Conservation (phyloP, 164 flowering plant genomes). For the Aristolochia californica region DNA sequence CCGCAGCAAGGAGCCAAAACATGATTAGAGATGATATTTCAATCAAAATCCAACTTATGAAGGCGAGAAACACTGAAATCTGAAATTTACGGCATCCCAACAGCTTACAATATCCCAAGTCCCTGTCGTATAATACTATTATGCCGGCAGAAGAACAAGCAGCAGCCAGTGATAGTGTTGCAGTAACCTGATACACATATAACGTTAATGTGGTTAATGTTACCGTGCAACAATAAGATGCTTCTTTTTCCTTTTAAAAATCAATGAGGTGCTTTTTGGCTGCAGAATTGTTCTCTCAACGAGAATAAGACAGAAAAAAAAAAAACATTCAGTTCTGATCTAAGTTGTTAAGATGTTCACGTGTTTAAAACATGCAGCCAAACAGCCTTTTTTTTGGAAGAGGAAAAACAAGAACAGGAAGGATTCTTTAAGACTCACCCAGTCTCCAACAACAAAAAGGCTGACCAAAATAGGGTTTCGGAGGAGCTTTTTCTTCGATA, state of each 20-base stretch:
- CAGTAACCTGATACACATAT: conserved; percentile 39
- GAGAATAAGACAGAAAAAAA: no score
- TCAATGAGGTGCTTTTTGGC: no score
- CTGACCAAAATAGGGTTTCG: conserved; percentile 44
- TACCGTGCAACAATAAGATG: no score
- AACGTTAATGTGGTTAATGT: no score
- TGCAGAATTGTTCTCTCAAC: no score
- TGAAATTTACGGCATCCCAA: conserved; percentile 49
- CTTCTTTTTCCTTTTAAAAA: no score
- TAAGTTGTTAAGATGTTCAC: no score
- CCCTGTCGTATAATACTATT: conserved; percentile 37
- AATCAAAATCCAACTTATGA: conserved; percentile 51
- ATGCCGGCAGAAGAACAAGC: conserved; percentile 66
- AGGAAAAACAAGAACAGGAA: neutral
- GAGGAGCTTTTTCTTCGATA: conserved; percentile 30
- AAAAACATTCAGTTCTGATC: no score
- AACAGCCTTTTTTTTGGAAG: no score
- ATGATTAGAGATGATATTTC: conserved; percentile 54
- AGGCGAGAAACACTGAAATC: conserved; percentile 45
- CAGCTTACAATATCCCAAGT: conserved; percentile 37
- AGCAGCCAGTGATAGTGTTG: conserved; percentile 58
- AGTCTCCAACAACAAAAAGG: conserved; percentile 69
- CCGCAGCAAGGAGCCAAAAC: conserved; percentile 66
- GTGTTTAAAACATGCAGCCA: no score
- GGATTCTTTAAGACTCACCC: conserved; percentile 32